Evolutionary conservation across 1,284 basidiomycete genomes (phyloP).

Genomic region (Moesziomyces sp.): DNA sequence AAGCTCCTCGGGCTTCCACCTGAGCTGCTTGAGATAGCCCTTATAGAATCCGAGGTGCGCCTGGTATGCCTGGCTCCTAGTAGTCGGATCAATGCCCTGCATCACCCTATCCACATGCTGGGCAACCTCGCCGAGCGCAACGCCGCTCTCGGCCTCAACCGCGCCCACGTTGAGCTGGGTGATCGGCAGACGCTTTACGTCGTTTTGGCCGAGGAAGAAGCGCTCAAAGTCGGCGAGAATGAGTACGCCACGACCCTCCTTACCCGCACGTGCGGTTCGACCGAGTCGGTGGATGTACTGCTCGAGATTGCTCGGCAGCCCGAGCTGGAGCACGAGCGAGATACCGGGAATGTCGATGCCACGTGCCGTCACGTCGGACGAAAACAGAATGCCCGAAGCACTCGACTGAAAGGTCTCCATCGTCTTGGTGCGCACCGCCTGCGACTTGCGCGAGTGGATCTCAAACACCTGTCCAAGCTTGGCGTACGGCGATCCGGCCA

Average conservation of each 20-base stretch:
- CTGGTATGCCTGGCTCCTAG: constrained; percentile 71
- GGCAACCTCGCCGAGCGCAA: constrained; percentile 3
- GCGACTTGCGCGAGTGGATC: constrained; percentile 56
- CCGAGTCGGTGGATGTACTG: constrained; percentile 70
- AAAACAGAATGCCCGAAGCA: constrained; percentile 77
- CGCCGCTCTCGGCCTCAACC: constrained; percentile 19
- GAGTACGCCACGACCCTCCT: constrained; percentile 73
- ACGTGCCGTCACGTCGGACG: constrained; percentile 89
- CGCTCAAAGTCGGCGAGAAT: constrained; percentile 73
- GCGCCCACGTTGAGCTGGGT: constrained; percentile 24
- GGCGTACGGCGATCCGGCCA: constrained; percentile 16
- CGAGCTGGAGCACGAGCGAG: constrained; percentile 75
- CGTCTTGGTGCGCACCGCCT: constrained; percentile 43
- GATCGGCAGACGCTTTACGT: constrained; percentile 70
- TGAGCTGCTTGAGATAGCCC: constrained; percentile 69
- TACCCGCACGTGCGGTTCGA: constrained; percentile 72
- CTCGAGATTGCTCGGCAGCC: constrained; percentile 49
- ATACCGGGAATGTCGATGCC: constrained; percentile 73
- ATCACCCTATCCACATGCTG: constrained; percentile 59
- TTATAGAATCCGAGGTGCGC: constrained; percentile 75
- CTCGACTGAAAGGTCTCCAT: constrained; percentile 71
- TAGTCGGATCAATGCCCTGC: constrained; percentile 29
- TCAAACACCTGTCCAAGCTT: constrained; percentile 43
- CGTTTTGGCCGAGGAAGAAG: constrained; percentile 72
- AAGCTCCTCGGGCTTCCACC: constrained; percentile 70